Evolutionary conservation across 1,284 basidiomycete genomes (phyloP), one percentile per base, ranked within the genome.

Genomic region (Chalciporus sp.): DNA sequence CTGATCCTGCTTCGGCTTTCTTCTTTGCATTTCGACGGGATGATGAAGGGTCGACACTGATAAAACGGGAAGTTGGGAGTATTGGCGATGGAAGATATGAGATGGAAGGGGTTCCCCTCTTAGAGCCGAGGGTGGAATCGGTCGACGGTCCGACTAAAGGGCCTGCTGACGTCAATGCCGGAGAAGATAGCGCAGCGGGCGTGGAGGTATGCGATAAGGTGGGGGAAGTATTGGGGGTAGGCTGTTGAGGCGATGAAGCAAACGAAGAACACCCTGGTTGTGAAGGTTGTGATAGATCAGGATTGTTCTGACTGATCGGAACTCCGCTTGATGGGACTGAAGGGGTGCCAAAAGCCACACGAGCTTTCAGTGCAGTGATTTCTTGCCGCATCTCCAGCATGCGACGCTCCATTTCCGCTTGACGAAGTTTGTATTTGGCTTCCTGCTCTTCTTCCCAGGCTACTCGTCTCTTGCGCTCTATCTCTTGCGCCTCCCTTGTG

Each of bases 391-490:
- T 78, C 55, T 81, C 80, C 2, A 73, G 59, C 55, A 89, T 73
- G 47, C 78, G 77, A 20, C 74, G 74, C 63, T 88, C 83, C 72
- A 83, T 77, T 63, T 86, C 83, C 27, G 77, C 78, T 54, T 86
- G 81, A 39, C 75, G 70, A 56, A 82, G 79, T 14, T 70, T 61
- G 55, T 74, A 76, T 61, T 76, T 86, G 10, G 75, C 76, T 67
- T 89, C 88, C 58, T 86, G 84, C 51, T 86, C 83, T 58, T 78
- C 74, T 61, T 89, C 88, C 87, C 88, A 90, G 41, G 74, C 77
- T 11, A 78, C 48, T 49, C 86, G 74, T 19, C 87, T 76, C 57
- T 74, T 77, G 42, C 75, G 72, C 60, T 90, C 88, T 20, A 72
- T 74, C 47, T 85, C 83, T 39, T 83, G 81, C 0, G 80, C 80